phyloP scores from a whole-genome alignment of 2,329 filamentous ascomycete species.

The Dothiorella sarmentorum region DNA sequence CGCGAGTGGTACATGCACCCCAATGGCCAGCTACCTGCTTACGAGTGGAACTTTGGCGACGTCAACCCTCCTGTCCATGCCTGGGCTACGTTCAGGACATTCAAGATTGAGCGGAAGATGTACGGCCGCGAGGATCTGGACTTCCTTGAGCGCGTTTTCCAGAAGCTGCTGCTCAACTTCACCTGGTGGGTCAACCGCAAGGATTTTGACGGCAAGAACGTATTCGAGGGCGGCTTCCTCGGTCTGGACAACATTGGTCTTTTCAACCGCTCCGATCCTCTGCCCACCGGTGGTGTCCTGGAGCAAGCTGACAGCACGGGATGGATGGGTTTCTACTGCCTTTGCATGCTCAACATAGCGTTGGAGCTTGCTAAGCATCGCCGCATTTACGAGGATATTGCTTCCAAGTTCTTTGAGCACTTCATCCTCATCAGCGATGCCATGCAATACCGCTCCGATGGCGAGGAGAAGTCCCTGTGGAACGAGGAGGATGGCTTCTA shows the following conservation, averaged over 20 bases:
- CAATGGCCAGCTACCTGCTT: conserved; percentile 89
- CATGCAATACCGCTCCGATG: conserved; percentile 70
- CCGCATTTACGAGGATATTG: conserved; percentile 92
- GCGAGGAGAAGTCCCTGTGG: conserved; percentile 82
- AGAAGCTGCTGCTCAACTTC: conserved; percentile 92
- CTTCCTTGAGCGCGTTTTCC: conserved; percentile 93
- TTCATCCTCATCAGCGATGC: conserved; percentile 98
- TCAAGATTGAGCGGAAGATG: conserved; percentile 98
- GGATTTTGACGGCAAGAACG: conserved; percentile 89
- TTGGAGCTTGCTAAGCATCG: conserved; percentile 93
- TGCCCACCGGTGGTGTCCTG: conserved; percentile 87
- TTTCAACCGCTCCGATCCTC: conserved; percentile 93
- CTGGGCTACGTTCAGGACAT: conserved; percentile 91
- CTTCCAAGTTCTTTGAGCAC: conserved; percentile 98
- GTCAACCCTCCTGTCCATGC: conserved; percentile 96
- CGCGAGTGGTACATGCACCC: conserved; percentile 99
- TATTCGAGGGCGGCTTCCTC: conserved; percentile 94
- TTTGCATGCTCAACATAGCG: conserved; percentile 96
- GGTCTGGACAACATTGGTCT: conserved; percentile 95
- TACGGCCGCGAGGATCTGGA: conserved; percentile 93
- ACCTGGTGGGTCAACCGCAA: conserved; percentile 99
- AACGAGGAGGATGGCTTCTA: conserved; percentile 97
- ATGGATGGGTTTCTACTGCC: conserved; percentile 98
- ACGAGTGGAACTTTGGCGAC: conserved; percentile 97
- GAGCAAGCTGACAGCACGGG: conserved; percentile 97